Base-by-base conservation (phyloP, 1,284 basidiomycete species). In the Ustilago xerochloae region DNA sequence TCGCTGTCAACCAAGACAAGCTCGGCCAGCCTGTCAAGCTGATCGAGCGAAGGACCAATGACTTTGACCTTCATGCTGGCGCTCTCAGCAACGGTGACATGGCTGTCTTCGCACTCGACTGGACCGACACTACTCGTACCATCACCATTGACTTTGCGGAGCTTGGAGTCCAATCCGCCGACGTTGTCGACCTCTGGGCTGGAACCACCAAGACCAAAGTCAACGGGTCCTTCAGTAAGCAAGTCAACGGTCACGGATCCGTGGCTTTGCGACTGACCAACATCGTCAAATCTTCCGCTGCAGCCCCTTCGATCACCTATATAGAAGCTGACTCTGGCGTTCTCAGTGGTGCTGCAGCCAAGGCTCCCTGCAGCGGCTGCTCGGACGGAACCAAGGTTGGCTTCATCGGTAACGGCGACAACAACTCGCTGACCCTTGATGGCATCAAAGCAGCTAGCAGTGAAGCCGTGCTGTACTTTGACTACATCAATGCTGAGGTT, bases 1-100 rank as follows among this genome's bases (percentile, higher is more conserved):
- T 82, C 28, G 73, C 39, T 28, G 50, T 84, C 29, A 81, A 77
- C 39, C 80, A 83, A 48, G 74, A 81, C 61, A 15, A 36, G 20
- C 38, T 65, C 7, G 82, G 80, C 22, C 30, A 62, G 49, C 73
- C 82, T 0, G 79, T 80, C 35, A 48, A 55, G 46, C 75, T 80
- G 13, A 48, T 82, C 26, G 67, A 68, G 57, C 30, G 75, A 2
- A 65, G 65, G 33, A 66, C 63, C 9, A 46, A 52, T 32, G 63
- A 77, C 32, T 60, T 41, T 20, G 75, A 78, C 45, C 52, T 78
- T 18, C 59, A 69, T 32, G 52, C 61, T 13, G 76, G 76, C 5
- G 56, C 51, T 16, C 59, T 78, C 2, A 29, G 36, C 26, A 77
- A 77, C 32, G 75, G 76, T 12, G 70, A 72, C 18, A 32, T 65